phyloP scores from a whole-genome alignment of 2,329 filamentous ascomycete species.

The Madurella fahalii region DNA sequence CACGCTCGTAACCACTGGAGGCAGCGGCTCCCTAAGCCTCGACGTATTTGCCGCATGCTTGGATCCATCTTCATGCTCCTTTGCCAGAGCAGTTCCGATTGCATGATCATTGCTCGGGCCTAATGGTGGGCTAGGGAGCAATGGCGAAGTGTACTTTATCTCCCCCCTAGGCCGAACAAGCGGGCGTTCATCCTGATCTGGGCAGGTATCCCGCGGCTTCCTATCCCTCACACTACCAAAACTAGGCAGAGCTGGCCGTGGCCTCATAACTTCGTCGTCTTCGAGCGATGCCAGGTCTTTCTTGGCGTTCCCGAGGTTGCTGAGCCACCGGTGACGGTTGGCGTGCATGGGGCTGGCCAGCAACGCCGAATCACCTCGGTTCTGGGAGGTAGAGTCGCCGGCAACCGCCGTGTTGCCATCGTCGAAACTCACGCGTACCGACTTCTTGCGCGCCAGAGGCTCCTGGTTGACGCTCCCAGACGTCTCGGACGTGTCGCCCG shows the following conservation, averaged over 20 bases:
- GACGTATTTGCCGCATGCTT: slow-evolving; percentile 55
- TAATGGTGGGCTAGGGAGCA: slow-evolving; percentile 27
- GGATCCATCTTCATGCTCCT: slow-evolving; percentile 49
- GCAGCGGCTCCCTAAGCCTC: slow-evolving; percentile 59
- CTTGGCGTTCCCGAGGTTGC: slow-evolving; percentile 47
- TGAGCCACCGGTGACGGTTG: slow-evolving; percentile 49
- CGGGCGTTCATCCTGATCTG: slow-evolving; percentile 55
- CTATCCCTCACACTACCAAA: slow-evolving; percentile 71
- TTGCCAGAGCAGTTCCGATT: slow-evolving; percentile 51
- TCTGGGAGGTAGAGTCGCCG: slow-evolving; percentile 41
- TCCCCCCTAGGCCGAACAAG: slow-evolving; percentile 50
- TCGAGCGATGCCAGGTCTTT: slow-evolving; percentile 46
- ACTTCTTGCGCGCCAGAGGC: slow-evolving; percentile 53
- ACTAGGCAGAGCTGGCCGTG: slow-evolving; percentile 67
- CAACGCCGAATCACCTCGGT: slow-evolving; percentile 38
- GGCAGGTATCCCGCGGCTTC: slow-evolving; percentile 47
- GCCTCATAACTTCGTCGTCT: slow-evolving; percentile 68
- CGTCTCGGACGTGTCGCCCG: slow-evolving; percentile 45
- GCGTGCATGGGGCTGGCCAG: slow-evolving; percentile 35
- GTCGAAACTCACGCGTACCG: slow-evolving; percentile 73
- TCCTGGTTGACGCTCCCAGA: slow-evolving; percentile 38
- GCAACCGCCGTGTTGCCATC: slow-evolving; percentile 57
- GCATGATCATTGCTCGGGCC: slow-evolving; percentile 57
- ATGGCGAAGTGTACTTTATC: slow-evolving; percentile 27
- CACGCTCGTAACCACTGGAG: slow-evolving; percentile 66